phyloP scores from a whole-genome alignment of 2,329 filamentous ascomycete genomes.

The Pyrenochaeta sp. region DNA sequence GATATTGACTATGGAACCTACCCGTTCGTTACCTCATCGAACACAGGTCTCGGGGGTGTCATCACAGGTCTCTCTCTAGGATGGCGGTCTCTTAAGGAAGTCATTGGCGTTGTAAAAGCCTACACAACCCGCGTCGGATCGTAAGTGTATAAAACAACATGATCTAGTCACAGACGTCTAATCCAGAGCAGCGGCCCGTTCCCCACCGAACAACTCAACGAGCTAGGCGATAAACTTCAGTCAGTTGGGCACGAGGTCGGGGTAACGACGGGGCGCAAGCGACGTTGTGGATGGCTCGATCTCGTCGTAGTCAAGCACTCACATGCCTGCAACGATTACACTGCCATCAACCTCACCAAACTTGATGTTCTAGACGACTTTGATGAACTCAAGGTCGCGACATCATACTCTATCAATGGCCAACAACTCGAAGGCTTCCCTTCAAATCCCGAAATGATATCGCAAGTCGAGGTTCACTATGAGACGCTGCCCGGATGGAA shows the following conservation, averaged over 20 bases:
- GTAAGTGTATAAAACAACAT: conserved; percentile 23
- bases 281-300: conserved; percentile 72
- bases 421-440: conserved; percentile 69
- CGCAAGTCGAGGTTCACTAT: conserved; percentile 71
- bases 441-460: conserved; percentile 67
- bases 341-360: conserved; percentile 70
- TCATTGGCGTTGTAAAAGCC: conserved; percentile 73
- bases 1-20: conserved; percentile 68
- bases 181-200: conserved; percentile 66
- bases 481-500: conserved; percentile 76
- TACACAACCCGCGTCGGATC: conserved; percentile 69
- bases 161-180: conserved; percentile 3
- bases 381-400: conserved; percentile 75
- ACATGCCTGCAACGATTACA: conserved; percentile 72
- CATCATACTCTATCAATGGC: conserved; percentile 71
- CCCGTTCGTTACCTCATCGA: conserved; percentile 69
- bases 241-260: conserved; percentile 64
- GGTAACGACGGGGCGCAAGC: conserved; percentile 66
- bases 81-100: conserved; percentile 67
- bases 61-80: conserved; percentile 70
- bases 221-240: conserved; percentile 65
- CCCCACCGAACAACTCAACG: conserved; percentile 71
- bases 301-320: conserved; percentile 75
- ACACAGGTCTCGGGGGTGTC: conserved; percentile 67
- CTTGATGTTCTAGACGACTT: conserved; percentile 79